These are phyloP conservation scores for Wickerhamomyces mucosus DNA, from an alignment of 805 yeast genomes.

Conservation along the genomic window DNA sequence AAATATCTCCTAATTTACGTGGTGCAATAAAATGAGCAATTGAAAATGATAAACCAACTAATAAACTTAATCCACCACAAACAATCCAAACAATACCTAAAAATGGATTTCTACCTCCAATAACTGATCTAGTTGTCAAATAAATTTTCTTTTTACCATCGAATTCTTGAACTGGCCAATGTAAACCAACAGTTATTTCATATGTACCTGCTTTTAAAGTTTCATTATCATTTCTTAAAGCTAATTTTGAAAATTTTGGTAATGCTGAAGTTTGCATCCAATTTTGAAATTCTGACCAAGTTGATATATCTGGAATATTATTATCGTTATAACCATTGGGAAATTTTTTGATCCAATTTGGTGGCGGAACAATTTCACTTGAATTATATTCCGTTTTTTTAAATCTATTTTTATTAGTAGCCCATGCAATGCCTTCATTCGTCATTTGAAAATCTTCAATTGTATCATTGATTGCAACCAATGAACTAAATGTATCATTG, in stretches of 20 bases:
- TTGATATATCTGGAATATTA: slow-evolving; percentile 58
- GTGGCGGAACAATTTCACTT: slow-evolving; percentile 67
- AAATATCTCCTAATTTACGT: slow-evolving; percentile 64
- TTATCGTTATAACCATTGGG: slow-evolving; percentile 68
- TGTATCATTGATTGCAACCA: slow-evolving; percentile 27
- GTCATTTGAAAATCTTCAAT: slow-evolving; percentile 34
- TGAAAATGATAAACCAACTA: slow-evolving; percentile 43
- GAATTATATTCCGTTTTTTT: slow-evolving; percentile 54
- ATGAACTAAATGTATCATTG: slow-evolving; percentile 60
- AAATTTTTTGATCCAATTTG: slow-evolving; percentile 63
- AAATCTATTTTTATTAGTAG: slow-evolving; percentile 53
- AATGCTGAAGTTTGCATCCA: slow-evolving; percentile 85
- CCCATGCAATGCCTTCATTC: slow-evolving; percentile 60
- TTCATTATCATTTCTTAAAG: slow-evolving; percentile 52
- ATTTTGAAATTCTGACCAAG: slow-evolving; percentile 66
- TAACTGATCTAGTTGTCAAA: slow-evolving; percentile 58
- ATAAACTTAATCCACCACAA: slow-evolving; percentile 61
- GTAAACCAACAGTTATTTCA: slow-evolving; percentile 57
- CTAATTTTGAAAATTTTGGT: slow-evolving; percentile 56
- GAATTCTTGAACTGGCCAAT: slow-evolving; percentile 68
- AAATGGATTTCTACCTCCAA: slow-evolving; percentile 71
- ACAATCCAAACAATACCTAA: slow-evolving; percentile 68
- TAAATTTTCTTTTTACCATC: slow-evolving; percentile 61
- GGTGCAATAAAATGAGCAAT: slow-evolving; percentile 52
- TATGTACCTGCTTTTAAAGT: slow-evolving; percentile 48